These are phyloP conservation scores for Mycena olivaceomarginata DNA, from an alignment of 768 basidiomycete genomes.

Conservation along the genomic window DNA sequence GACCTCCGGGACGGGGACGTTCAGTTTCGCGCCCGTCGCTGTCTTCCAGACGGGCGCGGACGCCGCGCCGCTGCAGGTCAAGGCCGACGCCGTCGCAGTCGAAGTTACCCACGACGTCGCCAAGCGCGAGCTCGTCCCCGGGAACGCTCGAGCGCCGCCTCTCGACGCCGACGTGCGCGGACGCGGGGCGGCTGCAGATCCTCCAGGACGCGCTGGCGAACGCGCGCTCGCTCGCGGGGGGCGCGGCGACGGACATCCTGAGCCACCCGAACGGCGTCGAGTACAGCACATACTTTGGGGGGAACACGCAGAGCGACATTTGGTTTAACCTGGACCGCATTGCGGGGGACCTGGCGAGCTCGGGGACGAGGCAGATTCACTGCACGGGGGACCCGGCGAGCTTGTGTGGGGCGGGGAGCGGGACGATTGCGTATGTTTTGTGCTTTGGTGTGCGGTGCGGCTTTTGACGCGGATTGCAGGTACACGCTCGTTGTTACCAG, in stretches of 20 bases:
- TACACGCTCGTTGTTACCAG: constrained; percentile 35
- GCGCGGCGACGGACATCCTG: constrained; percentile 34
- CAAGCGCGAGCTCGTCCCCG: constrained; percentile 26
- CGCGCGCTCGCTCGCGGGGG: constrained; percentile 35
- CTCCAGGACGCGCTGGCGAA: constrained; percentile 23
- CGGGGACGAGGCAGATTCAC: constrained; percentile 27
- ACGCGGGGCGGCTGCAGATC: constrained; percentile 20
- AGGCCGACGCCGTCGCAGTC: constrained; percentile 14
- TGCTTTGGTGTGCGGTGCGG: not conserved
- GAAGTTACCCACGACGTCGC: constrained; percentile 33
- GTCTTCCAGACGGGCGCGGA: constrained; percentile 35
- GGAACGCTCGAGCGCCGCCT: constrained; percentile 24
- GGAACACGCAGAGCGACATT: constrained; percentile 31
- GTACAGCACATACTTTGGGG: constrained; percentile 36
- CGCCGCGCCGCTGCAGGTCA: constrained; percentile 19
- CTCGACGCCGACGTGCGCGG: constrained; percentile 29
- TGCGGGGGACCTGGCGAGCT: constrained; percentile 33
- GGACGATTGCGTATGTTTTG: constrained; percentile 23
- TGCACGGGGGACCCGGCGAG: constrained; percentile 18
- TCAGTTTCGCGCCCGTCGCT: constrained; percentile 24
- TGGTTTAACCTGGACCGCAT: constrained; percentile 40
- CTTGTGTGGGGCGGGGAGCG: not conserved
- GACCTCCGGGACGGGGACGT: constrained; percentile 33
- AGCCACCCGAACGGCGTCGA: constrained; percentile 33
- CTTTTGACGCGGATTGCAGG: not conserved